phyloP scores from a whole-genome alignment of 2,329 filamentous ascomycete species.

The Xylariaceae sp. region DNA sequence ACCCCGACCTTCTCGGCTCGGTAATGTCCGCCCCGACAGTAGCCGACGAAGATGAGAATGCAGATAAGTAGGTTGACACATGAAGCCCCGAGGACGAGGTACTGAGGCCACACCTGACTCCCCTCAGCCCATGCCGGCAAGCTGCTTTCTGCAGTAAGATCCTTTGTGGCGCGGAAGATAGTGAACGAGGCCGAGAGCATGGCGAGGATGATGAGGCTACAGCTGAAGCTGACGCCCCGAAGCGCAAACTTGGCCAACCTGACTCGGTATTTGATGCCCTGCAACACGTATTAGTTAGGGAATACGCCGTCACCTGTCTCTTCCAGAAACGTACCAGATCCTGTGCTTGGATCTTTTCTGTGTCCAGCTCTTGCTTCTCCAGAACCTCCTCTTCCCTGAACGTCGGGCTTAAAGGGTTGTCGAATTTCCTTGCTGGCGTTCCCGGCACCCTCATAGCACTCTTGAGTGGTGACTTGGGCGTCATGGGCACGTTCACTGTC shows the following conservation, averaged over 20 bases:
- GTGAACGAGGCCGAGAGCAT: constrained; percentile 83
- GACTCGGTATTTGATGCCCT: constrained; percentile 91
- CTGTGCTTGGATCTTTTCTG: constrained; percentile 79
- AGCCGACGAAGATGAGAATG: constrained; percentile 72
- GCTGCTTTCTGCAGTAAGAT: constrained; percentile 66
- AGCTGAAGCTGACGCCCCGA: constrained; percentile 94
- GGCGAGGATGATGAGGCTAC: constrained; percentile 85
- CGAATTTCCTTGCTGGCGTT: constrained; percentile 63
- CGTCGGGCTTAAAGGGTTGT: constrained; percentile 81
- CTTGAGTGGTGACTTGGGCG: constrained; percentile 74
- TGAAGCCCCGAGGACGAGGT: constrained; percentile 70
- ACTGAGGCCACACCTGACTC: constrained; percentile 84
- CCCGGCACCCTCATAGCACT: constrained; percentile 85
- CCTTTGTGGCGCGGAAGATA: constrained; percentile 84
- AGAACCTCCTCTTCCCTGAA: constrained; percentile 82
- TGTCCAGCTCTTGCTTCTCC: constrained; percentile 73
- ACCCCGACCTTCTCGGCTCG: constrained; percentile 88
- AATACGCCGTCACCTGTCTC: too few species aligned
- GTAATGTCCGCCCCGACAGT: constrained; percentile 80
- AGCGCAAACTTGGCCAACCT: constrained; percentile 90
- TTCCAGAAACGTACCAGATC: constrained; percentile 78
- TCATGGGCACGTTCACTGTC: constrained; percentile 54
- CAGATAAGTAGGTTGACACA: constrained; percentile 75
- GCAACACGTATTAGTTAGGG: constrained; percentile 28
- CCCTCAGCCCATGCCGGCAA: constrained; percentile 76